These are phyloP conservation scores for Lolium multiflorum DNA, from an alignment of 176 grass and related monocot genomes.

Conservation along the genomic window DNA sequence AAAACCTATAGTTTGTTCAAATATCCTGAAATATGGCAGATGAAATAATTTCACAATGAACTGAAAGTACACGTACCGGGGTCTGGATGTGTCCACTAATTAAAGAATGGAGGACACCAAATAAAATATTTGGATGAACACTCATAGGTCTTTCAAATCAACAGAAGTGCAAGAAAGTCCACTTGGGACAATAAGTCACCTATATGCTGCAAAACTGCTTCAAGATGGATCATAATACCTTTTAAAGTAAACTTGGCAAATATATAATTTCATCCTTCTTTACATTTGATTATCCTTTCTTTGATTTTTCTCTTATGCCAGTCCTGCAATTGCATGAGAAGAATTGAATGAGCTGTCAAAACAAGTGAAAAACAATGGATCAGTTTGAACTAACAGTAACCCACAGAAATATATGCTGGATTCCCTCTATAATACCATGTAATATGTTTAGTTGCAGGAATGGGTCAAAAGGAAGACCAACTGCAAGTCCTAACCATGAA, in stretches of 20 bases:
- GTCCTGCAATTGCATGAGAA: conserved; percentile 6
- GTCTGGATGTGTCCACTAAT: background rate
- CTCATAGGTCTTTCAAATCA: background rate
- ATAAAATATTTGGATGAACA: background rate
- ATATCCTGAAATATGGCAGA: too few species aligned
- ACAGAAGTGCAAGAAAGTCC: background rate
- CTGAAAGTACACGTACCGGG: background rate
- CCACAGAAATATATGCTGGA: background rate
- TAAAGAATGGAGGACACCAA: background rate
- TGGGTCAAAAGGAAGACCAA: background rate
- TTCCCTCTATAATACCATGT: background rate
- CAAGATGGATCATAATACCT: background rate
- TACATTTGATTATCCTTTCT: background rate
- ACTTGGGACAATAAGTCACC: background rate
- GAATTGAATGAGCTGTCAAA: conserved; percentile 1
- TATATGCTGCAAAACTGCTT: background rate
- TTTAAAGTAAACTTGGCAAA: background rate
- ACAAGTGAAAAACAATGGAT: background rate
- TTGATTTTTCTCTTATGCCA: background rate
- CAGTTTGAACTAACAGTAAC: background rate
- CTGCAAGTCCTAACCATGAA: background rate
- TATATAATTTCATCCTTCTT: background rate
- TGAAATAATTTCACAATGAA: background rate
- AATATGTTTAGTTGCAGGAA: background rate
- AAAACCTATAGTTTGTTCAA: background rate